A percentile compares a stretch with the other conserved stretches of the same genome.
Conservation (phyloP, 2,329 filamentous ascomycete genomes). For the Lachnellula willkommii region DNA sequence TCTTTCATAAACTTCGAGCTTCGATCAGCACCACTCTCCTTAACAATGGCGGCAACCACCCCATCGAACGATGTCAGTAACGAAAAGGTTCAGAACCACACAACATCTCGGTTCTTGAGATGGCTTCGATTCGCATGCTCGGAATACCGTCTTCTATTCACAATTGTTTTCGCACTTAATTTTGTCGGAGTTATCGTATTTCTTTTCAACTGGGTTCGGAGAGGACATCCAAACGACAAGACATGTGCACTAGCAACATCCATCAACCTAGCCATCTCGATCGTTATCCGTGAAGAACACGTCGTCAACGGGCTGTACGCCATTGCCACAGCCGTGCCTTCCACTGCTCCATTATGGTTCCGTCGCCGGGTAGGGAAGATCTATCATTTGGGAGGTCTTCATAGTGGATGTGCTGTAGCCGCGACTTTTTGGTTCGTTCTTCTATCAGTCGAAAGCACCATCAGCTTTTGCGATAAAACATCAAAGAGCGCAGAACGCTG, state of each 20-base stretch:
- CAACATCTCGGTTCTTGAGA: no score
- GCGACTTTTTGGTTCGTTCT: slow-evolving; percentile 44
- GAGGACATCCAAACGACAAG: no score
- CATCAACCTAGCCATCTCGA: slow-evolving; percentile 35
- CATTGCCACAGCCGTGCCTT: slow-evolving; percentile 41
- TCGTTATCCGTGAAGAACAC: slow-evolving; percentile 48
- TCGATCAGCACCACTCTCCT: no score
- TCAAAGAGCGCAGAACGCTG: slow-evolving; percentile 25
- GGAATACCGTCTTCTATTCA: no score
- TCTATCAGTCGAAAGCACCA: slow-evolving; percentile 32
- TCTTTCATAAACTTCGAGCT: no score
- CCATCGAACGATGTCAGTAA: no score
- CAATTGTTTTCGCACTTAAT: no score
- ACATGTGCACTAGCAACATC: not conserved
- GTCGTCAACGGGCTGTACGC: slow-evolving; percentile 47
- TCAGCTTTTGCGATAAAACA: slow-evolving; percentile 14
- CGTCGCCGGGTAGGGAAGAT: slow-evolving; percentile 43
- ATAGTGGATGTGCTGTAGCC: slow-evolving; percentile 45
- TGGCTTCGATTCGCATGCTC: no score
- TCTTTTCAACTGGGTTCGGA: no score
- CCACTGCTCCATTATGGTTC: slow-evolving; percentile 42
- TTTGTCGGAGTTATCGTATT: no score
- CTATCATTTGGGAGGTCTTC: slow-evolving; percentile 50
- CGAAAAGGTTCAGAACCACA: no score
- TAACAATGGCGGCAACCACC: no score